Conservation (phyloP, 1,284 basidiomycete genomes). For the Cystobasidium pallidum region DNA sequence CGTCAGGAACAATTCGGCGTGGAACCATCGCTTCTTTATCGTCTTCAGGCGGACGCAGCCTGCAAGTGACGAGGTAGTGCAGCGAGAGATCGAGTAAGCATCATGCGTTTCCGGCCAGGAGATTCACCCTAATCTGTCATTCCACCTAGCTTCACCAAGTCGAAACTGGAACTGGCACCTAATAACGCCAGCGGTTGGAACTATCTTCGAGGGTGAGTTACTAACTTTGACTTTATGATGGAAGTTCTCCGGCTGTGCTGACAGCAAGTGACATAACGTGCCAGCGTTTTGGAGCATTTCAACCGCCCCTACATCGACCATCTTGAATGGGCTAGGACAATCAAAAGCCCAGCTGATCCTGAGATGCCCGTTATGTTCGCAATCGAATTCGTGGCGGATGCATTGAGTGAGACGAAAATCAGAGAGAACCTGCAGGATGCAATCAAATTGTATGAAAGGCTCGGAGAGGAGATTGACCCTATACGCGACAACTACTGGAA, state of each 20-base stretch:
- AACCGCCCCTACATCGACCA: conserved; percentile 65
- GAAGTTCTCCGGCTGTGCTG: no score
- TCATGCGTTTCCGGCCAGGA: neutral
- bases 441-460: conserved; percentile 68
- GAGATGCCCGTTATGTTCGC: conserved; percentile 72
- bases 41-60: conserved; percentile 67
- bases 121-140: neutral
- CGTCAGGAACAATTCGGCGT: conserved; percentile 93
- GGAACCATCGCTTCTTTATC: conserved; percentile 96
- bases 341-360: conserved; percentile 60
- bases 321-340: conserved; percentile 62
- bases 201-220: conserved; percentile 71
- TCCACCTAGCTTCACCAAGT: conserved; percentile 63
- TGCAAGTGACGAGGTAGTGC: conserved; percentile 65
- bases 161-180: conserved; percentile 79
- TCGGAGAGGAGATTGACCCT: conserved; percentile 72
- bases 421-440: conserved; percentile 13
- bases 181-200: conserved; percentile 95
- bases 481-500: conserved; percentile 71
- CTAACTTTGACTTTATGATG: no score
- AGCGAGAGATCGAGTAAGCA: conserved; percentile 72
- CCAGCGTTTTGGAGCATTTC: conserved; percentile 65
- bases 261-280: neutral
- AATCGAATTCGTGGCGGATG: conserved; percentile 83
- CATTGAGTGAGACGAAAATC: conserved; percentile 60